Percentiles rank a stretch among this genome's conserved stretches.
phyloP scores from a whole-genome alignment of 2,329 filamentous ascomycete genomes.

The Calonectria leucothoes region DNA sequence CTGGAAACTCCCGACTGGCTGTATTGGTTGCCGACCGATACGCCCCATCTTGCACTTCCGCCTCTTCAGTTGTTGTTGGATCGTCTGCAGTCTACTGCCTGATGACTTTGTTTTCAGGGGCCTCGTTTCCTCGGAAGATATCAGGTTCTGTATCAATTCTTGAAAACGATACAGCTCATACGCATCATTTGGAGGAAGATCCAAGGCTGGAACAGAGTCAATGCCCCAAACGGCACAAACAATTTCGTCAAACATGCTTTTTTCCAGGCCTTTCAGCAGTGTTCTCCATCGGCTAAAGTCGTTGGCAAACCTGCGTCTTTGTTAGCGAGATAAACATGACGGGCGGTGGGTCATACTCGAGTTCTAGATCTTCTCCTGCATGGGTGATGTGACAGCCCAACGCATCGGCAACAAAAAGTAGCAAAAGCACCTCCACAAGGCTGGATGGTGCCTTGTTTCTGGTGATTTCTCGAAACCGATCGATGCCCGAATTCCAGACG shows the following conservation, averaged over 20 bases:
- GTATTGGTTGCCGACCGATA: not conserved
- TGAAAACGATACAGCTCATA: constrained; percentile 31
- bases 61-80: constrained; percentile 31
- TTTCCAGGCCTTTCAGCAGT: constrained; percentile 27
- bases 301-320: constrained; percentile 33
- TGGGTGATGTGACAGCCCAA: constrained; percentile 24
- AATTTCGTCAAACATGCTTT: constrained; percentile 38
- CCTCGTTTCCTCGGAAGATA: constrained; percentile 25
- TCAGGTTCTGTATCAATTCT: constrained; percentile 36
- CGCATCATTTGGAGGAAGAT: not conserved
- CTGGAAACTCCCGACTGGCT: constrained; percentile 3
- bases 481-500: constrained; percentile 28
- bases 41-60: not conserved
- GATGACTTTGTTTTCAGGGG: constrained; percentile 3
- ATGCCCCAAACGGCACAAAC: constrained; percentile 36
- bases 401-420: constrained; percentile 37
- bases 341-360: constrained; percentile 19
- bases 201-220: not conserved
- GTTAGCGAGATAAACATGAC: constrained; percentile 8
- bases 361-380: constrained; percentile 8
- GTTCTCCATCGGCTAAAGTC: constrained; percentile 43
- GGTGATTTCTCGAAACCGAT: constrained; percentile 27
- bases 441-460: constrained; percentile 26
- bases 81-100: constrained; percentile 27
- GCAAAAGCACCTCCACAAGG: constrained; percentile 25